Evolutionary conservation across 2,329 filamentous ascomycete species (phyloP).

Genomic region (Talaromyces rugulosus): DNA sequence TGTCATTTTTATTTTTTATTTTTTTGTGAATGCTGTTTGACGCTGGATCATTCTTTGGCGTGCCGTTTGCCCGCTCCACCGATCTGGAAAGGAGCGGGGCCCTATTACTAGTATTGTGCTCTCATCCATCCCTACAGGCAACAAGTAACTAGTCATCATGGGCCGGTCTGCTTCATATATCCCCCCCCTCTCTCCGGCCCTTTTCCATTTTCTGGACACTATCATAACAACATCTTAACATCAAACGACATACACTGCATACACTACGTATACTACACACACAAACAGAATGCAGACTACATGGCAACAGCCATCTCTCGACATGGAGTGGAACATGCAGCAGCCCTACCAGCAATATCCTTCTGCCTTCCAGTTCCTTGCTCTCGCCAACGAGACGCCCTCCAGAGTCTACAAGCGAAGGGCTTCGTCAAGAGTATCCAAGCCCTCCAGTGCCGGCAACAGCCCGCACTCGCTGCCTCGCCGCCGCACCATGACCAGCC

Average conservation of each 20-base stretch:
- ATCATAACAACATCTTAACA: too few relatives aligned
- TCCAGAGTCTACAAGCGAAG: conserved; percentile 48
- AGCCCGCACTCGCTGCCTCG: conserved; percentile 52
- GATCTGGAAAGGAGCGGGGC: conserved; percentile 31
- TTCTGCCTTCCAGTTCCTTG: conserved; percentile 19
- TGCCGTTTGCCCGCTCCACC: conserved; percentile 28
- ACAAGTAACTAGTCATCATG: background rate
- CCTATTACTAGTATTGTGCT: conserved; percentile 15
- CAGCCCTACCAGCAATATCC: conserved; percentile 12
- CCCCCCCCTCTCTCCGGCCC: conserved; percentile 12
- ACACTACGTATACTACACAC: too few relatives aligned
- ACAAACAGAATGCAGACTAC: conserved; percentile 16
- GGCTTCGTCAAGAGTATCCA: conserved; percentile 52
- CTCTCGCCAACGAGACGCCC: conserved; percentile 34
- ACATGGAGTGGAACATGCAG: conserved; percentile 24
- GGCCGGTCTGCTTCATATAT: conserved; percentile 3
- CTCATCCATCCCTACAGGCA: background rate
- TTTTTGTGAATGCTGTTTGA: background rate
- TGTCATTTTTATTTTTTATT: conserved; percentile 25
- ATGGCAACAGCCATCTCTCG: conserved; percentile 19
- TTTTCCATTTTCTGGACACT: background rate
- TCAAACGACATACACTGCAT: too few relatives aligned
- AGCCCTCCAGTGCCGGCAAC: conserved; percentile 65
- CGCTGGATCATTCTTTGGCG: conserved; percentile 15
- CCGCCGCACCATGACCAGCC: conserved; percentile 40